A percentile compares a stretch with the other conserved stretches of the same genome.
phyloP scores from a whole-genome alignment of 2,329 filamentous ascomycete genomes.

The Aureobasidium pullulans region DNA sequence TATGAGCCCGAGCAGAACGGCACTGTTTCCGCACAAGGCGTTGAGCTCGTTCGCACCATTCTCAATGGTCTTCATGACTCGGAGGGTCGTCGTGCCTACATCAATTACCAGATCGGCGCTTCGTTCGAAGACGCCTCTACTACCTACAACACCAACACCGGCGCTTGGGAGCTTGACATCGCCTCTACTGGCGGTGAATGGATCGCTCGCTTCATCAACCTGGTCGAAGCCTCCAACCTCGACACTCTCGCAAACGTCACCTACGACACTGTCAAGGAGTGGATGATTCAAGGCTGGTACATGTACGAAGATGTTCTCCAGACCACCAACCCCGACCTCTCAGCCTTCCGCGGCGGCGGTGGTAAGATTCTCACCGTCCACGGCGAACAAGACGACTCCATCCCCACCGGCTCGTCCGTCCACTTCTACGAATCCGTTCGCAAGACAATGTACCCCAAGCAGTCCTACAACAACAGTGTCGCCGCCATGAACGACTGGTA shows the following conservation, averaged over 20 bases:
- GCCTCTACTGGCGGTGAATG: conserved; percentile 28
- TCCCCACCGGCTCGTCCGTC: conserved; percentile 46
- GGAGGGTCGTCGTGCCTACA: conserved; percentile 34
- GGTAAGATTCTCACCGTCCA: conserved; percentile 52
- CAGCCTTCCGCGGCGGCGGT: conserved; percentile 40
- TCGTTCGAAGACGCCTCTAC: conserved; percentile 27
- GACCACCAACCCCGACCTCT: conserved; percentile 46
- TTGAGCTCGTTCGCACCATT: conserved; percentile 28
- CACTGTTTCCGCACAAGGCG: conserved; percentile 23
- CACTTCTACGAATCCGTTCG: conserved; percentile 49
- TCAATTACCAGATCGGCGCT: conserved; percentile 30
- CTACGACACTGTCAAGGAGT: conserved; percentile 47
- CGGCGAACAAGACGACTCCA: conserved; percentile 46
- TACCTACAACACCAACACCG: conserved; percentile 26
- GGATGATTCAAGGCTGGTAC: conserved; percentile 43
- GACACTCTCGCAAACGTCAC: conserved; percentile 39
- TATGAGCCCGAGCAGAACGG: conserved; percentile 23
- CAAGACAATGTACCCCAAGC: conserved; percentile 39
- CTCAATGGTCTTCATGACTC: conserved; percentile 33
- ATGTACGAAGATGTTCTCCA: conserved; percentile 45
- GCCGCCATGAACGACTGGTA: conserved; percentile 44
- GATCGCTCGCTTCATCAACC: neutral
- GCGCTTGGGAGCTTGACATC: conserved; percentile 25
- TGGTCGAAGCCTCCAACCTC: conserved; percentile 33
- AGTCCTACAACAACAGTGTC: conserved; percentile 31